Base-by-base conservation (phyloP, 208 protist species). In the Leishmania gerbilli region DNA sequence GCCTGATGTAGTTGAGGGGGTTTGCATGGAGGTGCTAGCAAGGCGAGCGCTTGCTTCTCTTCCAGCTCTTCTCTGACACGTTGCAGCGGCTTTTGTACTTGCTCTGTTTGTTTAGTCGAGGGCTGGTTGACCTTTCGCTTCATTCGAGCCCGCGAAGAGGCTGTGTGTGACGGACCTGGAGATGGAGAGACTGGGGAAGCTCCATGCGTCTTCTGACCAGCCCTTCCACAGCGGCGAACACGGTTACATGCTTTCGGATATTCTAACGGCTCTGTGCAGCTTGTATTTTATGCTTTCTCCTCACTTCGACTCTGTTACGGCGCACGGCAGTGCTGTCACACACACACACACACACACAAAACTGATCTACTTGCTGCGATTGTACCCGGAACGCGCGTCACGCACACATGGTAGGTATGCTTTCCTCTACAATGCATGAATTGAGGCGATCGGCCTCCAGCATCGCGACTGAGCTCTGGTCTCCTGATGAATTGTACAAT, bases 401-500 rank as follows among this genome's bases (percentile, higher is more conserved):
- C 77, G 34, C 42, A 75, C 34, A 62, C 7, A 47, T 31, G 19
- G 13, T 9, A 53, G 13, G 24, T 76, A 77, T 83, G 77, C 24
- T 77, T 19, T 19, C 40, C 27, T 62, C 45, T 34, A 67, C 31
- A 53, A 58, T 7, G 19, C 69, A 51, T 75, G 68, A 82, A 34
- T 62, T 86, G 65, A 58, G 31, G 65, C 78, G 83, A 51, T 76
- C 64, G 1, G 79, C 78, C 7, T 56, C 53, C 6, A 76, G 67
- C n/a, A 71, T 86, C 5, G 77, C 78, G 27, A 77, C 68, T 0
- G 79, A 80, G 47, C 75, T 86, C 42, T 86, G 83, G 83, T 86
- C 83, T 31, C 83, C 83, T 0, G 74, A 86, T 58, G 83, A 86
- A 58, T 24, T 86, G 55, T 86, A 80, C 74, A 80, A 77, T 7